Evolutionary conservation across 352 stramenopile species (phyloP), one percentile per base, ranked within the genome.

Genomic region (Blastocystis sp.): DNA sequence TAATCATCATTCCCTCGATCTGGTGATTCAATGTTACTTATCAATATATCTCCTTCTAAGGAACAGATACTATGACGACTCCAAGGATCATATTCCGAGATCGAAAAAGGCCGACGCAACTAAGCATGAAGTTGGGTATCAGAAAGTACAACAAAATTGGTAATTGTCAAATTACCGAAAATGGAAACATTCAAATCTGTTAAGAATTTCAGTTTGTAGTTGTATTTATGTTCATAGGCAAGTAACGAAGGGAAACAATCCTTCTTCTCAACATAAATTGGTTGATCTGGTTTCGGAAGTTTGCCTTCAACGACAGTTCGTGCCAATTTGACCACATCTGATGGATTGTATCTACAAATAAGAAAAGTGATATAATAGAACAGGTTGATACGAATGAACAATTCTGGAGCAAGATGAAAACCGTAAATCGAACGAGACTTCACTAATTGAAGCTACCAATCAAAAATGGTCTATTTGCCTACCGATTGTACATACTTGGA

Each of bases 131-230:
- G 0, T 35, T n/a, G 1, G 29, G 4, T 21, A 12, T 5, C 14
- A 21, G 24, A 1, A 1, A 24, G 3, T 35, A 83, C 71, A n/a
- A 49, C 46, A 32, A 83, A 19, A 37, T 83, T 63, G 19, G 71
- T 83, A n/a, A 83, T 43, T n/a, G 49, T 83, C 29, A 59, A 29
- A 14, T 32, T 37, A n/a, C 27, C 27, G 11, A 83, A 67, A 29
- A 83, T 32, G 9, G 14, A 54, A 7, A 83, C 52, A 27, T 83
- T 66, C 51, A 67, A 66, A 37, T 83, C 71, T 4, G 71, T 83
- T 19, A 83, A 29, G n/a, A 83, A 83, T 56, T 83, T 83, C 46
- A 83, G 42, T 43, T 83, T 83, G 51, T 83, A 83, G 29, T 63
- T 63, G 51, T 83, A 83, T n/a, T 83, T 83, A 56, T 83, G 71